Evolutionary conservation across 202 grass and related monocot species (phyloP), one percentile per base, ranked within the genome.

Genomic region (Cymbopogon flexuosus): DNA sequence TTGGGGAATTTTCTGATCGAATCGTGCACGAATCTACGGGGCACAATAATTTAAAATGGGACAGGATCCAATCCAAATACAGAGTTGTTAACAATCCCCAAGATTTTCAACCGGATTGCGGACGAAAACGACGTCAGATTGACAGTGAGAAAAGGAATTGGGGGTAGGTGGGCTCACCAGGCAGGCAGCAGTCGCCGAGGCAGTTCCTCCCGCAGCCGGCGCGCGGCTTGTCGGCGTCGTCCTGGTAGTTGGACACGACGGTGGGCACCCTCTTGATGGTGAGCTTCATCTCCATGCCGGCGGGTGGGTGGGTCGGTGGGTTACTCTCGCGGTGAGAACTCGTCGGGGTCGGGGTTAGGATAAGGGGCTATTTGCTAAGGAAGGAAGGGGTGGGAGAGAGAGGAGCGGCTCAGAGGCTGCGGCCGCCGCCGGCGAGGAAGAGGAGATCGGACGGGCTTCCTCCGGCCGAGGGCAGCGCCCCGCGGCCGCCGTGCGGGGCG

Each of bases 401-500:
- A n/a, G n/a, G n/a, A n/a, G n/a, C n/a, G n/a, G n/a, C n/a, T 4
- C 5, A 5, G 72, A 85, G 24, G 52, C 12, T 46, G 6, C 36
- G 43, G 61, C 96, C 96, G 27, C 96, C 96, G 64, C 96, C 96
- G 78, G 96, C 96, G 68, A 99, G 92, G 84, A 99, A 99, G 80
- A 99, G 96, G 54, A 99, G 96, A 81, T 99, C 96, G 0, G 96
- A 99, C 12, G 96, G 96, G 78, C 90, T 96, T 4, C 96, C 96
- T 22, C 96, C 96, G 23, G 92, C 96, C 5, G 90, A 93, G 5
- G 96, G 96, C 27, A 99, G 87, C 51, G 96, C 96, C 73, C 96
- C 92, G 69, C 96, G 92, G 76, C 96, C 92, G 65, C 96, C 96
- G 96, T 99, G 96, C n/a, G 88, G 80, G 34, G 92, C 85, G 34